Percentiles rank a stretch among this genome's conserved stretches.
phyloP scores from a whole-genome alignment of 2,329 filamentous ascomycete genomes.

The Fusarium sp. region DNA sequence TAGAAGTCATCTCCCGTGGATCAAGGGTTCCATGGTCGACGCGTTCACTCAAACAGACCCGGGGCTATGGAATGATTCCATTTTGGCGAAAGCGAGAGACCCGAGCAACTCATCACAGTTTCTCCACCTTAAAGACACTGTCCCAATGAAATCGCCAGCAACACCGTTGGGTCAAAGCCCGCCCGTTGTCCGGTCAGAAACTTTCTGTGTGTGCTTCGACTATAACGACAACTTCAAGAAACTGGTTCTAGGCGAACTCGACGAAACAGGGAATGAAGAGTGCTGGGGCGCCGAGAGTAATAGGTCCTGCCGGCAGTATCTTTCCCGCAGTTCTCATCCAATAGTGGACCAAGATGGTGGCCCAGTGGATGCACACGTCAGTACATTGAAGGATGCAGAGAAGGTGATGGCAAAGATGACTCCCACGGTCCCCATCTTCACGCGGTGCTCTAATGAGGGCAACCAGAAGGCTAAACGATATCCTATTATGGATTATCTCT shows the following conservation, averaged over 20 bases:
- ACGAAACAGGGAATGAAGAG: not conserved
- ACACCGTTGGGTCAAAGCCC: no score
- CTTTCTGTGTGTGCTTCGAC: no score
- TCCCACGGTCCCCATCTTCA: not conserved
- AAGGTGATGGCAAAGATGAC: not conserved
- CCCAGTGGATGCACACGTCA: not conserved
- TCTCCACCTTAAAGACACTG: no score
- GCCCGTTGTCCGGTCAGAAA: no score
- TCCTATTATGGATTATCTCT: not conserved
- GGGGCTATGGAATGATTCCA: fast-evolving
- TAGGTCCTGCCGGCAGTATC: not conserved
- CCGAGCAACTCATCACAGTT: not conserved
- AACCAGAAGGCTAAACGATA: not conserved
- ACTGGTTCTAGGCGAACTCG: not conserved
- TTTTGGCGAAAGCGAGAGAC: not conserved
- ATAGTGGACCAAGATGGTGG: not conserved
- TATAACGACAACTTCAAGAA: not conserved
- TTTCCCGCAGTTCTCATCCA: not conserved
- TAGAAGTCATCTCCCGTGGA: no score
- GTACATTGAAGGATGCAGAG: not conserved
- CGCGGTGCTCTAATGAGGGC: not conserved
- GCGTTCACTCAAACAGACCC: not conserved
- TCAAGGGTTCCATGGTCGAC: no score
- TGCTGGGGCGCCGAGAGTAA: not conserved
- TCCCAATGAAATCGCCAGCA: no score